Conservation (phyloP, 1,139 yeast species). For the Geotrichum aggregatum region DNA sequence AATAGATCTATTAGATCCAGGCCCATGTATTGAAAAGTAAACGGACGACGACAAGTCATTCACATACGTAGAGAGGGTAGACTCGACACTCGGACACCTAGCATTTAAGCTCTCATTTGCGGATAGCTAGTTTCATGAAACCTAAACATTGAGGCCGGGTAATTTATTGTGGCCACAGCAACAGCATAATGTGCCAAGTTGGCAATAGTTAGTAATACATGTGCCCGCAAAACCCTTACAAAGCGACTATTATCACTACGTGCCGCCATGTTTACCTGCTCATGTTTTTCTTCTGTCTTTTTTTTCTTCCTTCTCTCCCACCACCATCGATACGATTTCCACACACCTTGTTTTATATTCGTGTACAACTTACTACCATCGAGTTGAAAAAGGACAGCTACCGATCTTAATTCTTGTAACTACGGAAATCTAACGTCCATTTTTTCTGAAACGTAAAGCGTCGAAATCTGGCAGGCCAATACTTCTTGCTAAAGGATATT, state of each 20-base stretch:
- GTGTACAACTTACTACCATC: neutral
- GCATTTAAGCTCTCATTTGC: too few relatives aligned
- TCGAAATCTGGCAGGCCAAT: too few relatives aligned
- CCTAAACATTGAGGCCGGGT: neutral
- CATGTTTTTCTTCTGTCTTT: slow-evolving; percentile 1
- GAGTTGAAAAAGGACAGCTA: slow-evolving; percentile 4
- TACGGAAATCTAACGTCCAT: neutral
- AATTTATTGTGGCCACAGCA: slow-evolving; percentile 2
- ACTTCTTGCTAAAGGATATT: neutral
- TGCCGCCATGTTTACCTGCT: slow-evolving; percentile 1
- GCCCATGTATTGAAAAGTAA: too few relatives aligned
- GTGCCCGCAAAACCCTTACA: slow-evolving; percentile 2
- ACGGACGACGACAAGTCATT: too few relatives aligned
- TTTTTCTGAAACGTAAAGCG: too few relatives aligned
- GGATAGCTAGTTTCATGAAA: too few relatives aligned
- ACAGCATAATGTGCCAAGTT: neutral
- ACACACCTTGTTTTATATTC: neutral
- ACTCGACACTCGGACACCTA: too few relatives aligned
- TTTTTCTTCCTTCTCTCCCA: neutral
- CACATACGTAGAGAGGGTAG: too few relatives aligned
- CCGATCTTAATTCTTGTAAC: neutral
- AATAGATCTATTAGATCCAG: too few relatives aligned
- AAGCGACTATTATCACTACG: neutral
- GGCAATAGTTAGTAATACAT: neutral
- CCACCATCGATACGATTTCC: neutral